Percentiles rank a stretch among this genome's conserved stretches.
Conservation (phyloP, 2,329 filamentous ascomycete genomes). For the Alternaria sp. region DNA sequence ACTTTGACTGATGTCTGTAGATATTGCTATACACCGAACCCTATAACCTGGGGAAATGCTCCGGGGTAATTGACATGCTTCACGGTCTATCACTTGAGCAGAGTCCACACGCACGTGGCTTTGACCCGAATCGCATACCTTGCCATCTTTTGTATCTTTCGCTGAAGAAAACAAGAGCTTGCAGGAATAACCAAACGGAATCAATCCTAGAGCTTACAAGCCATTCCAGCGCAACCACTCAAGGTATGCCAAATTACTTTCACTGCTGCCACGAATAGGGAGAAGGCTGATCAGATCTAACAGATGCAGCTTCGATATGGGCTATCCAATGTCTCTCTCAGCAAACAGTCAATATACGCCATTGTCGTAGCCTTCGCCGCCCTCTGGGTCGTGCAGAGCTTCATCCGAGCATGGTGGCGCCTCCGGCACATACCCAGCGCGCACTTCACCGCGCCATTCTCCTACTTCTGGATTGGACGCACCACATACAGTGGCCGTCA, state of each 20-base stretch:
- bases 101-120: neutral
- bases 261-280: neutral
- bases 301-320: neutral
- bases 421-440: neutral
- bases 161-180: neutral
- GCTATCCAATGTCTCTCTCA: neutral
- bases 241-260: neutral
- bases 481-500: constrained; percentile 6
- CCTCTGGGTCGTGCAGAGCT: neutral
- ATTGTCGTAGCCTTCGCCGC: neutral
- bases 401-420: neutral
- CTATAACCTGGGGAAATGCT: neutral
- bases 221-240: neutral
- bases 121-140: neutral
- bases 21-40: neutral
- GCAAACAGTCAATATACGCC: neutral
- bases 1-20: neutral
- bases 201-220: neutral
- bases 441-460: constrained; percentile 1
- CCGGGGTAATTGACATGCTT: neutral
- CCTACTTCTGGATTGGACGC: constrained; percentile 5
- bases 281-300: neutral
- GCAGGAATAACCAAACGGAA: neutral
- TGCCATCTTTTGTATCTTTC: neutral
- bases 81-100: neutral